phyloP scores from a whole-genome alignment of 164 flowering plant species.

The Tinospora cordifolia region DNA sequence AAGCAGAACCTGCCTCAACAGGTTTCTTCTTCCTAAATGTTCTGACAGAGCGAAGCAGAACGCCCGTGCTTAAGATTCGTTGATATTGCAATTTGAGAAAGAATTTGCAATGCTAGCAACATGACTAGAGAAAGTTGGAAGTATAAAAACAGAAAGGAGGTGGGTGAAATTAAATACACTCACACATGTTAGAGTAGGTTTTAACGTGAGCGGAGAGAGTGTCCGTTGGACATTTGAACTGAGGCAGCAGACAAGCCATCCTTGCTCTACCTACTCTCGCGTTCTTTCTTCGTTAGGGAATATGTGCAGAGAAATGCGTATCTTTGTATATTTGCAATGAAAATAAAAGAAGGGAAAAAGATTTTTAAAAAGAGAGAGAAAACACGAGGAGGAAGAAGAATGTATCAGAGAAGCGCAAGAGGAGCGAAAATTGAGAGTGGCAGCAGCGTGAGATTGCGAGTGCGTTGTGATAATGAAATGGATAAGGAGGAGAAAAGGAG shows the following conservation, averaged over 20 bases:
- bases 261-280: no score
- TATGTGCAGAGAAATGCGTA: no score
- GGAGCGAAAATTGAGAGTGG: no score
- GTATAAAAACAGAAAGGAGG: background rate
- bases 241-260: constrained; percentile 67
- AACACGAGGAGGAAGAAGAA: no score
- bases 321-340: background rate
- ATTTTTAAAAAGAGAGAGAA: constrained; percentile 7
- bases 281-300: background rate
- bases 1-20: no score
- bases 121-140: no score
- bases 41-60: no score
- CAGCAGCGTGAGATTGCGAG: background rate
- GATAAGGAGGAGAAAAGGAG: background rate
- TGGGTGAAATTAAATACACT: background rate
- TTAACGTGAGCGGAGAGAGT: constrained; percentile 33
- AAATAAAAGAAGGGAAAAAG: background rate
- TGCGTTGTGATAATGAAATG: background rate
- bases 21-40: no score
- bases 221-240: constrained; percentile 56
- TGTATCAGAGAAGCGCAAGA: no score
- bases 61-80: no score
- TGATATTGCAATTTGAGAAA: no score
- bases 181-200: constrained; percentile 15
- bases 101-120: no score